Evolutionary conservation across 2,329 filamentous ascomycete species (phyloP).

Genomic region (Elsinoe australis): DNA sequence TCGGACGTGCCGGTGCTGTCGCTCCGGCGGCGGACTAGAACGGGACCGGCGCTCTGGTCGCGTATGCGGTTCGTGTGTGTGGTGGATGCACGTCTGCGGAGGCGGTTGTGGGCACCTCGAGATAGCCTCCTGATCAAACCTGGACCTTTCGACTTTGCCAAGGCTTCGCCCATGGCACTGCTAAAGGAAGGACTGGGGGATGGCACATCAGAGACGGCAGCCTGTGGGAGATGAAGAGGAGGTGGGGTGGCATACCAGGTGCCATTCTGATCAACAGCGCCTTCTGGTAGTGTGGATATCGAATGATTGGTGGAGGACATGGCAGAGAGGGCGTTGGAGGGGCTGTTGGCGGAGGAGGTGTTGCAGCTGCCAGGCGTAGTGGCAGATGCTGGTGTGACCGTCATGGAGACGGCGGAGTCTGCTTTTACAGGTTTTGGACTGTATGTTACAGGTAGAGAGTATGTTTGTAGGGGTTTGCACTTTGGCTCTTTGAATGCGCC

Average conservation of each 20-base stretch:
- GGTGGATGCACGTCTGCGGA: slow-evolving; percentile 68
- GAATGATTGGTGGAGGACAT: slow-evolving; percentile 53
- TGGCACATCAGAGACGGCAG: slow-evolving; percentile 19
- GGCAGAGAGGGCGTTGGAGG: slow-evolving; percentile 30
- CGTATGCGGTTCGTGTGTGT: slow-evolving; percentile 63
- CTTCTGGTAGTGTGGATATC: slow-evolving; percentile 59
- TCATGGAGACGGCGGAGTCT: slow-evolving; percentile 21
- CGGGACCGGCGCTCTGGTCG: slow-evolving; percentile 82
- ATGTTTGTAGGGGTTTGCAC: slow-evolving; percentile 16
- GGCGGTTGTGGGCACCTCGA: slow-evolving; percentile 65
- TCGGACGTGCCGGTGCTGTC: slow-evolving; percentile 70
- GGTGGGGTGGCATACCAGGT: slow-evolving; percentile 14
- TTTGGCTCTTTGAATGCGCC: slow-evolving; percentile 16
- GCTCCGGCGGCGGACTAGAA: slow-evolving; percentile 77
- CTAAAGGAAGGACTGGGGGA: slow-evolving; percentile 20
- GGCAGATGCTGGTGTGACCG: slow-evolving; percentile 24
- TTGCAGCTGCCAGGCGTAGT: slow-evolving; percentile 29
- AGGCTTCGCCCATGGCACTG: slow-evolving; percentile 21
- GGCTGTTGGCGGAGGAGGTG: slow-evolving; percentile 33
- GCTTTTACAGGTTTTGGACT: slow-evolving; percentile 5
- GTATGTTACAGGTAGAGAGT: slow-evolving; percentile 6
- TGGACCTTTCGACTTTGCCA: slow-evolving; percentile 28
- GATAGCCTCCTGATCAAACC: slow-evolving; percentile 78
- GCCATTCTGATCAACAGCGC: slow-evolving; percentile 20
- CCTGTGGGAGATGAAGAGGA: slow-evolving; percentile 20